Evolutionary conservation across 2,329 filamentous ascomycete genomes (phyloP).

Genomic region (Fusarium continuum): DNA sequence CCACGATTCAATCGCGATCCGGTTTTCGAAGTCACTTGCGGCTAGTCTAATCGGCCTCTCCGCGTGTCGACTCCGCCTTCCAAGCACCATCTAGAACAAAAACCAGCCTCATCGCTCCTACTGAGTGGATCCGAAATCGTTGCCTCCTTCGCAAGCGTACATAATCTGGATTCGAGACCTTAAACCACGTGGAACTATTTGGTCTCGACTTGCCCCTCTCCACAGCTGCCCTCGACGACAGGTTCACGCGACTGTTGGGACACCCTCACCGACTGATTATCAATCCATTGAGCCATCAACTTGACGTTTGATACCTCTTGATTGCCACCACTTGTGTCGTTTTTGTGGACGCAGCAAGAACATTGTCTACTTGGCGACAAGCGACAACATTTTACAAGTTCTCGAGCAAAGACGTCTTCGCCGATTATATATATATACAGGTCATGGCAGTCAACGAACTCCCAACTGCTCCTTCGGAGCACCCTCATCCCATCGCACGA

Average conservation of each 20-base stretch:
- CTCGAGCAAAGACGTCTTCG: not conserved
- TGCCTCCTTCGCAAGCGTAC: constrained; percentile 25
- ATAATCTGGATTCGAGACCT: constrained; percentile 30
- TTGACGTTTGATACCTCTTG: not conserved
- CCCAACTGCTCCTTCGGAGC: constrained; percentile 37
- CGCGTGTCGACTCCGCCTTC: constrained; percentile 23
- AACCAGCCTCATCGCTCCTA: constrained; percentile 26
- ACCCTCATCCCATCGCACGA: constrained; percentile 49
- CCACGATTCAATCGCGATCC: constrained; percentile 19
- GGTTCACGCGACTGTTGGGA: constrained; percentile 19
- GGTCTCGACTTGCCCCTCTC: constrained; percentile 31
- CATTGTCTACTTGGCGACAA: constrained; percentile 11
- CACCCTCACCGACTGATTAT: constrained; percentile 13
- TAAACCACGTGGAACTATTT: constrained; percentile 40
- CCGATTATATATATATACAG: not conserved
- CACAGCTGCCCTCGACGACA: constrained; percentile 4
- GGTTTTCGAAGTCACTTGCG: constrained; percentile 14
- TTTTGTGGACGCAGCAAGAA: constrained; percentile 21
- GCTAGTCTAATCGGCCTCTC: constrained; percentile 35
- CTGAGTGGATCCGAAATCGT: constrained; percentile 34
- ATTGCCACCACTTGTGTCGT: constrained; percentile 1
- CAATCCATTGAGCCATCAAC: not conserved
- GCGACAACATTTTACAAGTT: constrained; percentile 9
- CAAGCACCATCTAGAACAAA: constrained; percentile 28
- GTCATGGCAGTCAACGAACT: constrained; percentile 41